Percentiles rank a stretch among this genome's conserved stretches.
Conservation (phyloP, 2,329 filamentous ascomycete species). For the Fusarium sp. region DNA sequence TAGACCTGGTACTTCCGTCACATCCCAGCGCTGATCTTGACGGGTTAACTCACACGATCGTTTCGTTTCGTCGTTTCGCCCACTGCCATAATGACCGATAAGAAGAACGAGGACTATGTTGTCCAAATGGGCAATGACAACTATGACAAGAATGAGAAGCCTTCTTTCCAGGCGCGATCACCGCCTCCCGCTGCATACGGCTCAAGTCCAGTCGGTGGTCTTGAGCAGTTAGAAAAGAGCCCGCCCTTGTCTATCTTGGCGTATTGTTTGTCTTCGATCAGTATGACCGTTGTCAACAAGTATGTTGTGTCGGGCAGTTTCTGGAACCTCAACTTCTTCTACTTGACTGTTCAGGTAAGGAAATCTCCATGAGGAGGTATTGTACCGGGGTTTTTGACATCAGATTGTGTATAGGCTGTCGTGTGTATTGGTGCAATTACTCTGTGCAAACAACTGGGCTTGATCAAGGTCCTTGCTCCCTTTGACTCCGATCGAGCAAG, state of each 20-base stretch:
- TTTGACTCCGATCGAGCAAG: slow-evolving; percentile 91
- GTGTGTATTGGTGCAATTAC: slow-evolving; percentile 90
- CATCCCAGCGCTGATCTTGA: slow-evolving; percentile 26
- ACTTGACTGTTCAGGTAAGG: slow-evolving; percentile 89
- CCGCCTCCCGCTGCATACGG: slow-evolving; percentile 30
- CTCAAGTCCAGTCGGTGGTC: slow-evolving; percentile 9
- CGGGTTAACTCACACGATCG: slow-evolving; percentile 4
- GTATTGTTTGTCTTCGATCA: slow-evolving; percentile 95
- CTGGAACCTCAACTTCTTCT: slow-evolving; percentile 98
- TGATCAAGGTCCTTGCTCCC: slow-evolving; percentile 83
- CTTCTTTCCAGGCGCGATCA: slow-evolving; percentile 56
- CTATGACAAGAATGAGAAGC: slow-evolving; percentile 60
- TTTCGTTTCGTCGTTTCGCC: slow-evolving; percentile 41
- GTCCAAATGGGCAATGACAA: slow-evolving; percentile 74
- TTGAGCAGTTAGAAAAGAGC: slow-evolving; percentile 72
- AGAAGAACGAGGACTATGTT: slow-evolving; percentile 85
- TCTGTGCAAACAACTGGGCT: slow-evolving; percentile 78
- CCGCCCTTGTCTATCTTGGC: slow-evolving; percentile 83
- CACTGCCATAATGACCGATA: slow-evolving; percentile 75
- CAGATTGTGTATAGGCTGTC: slow-evolving; percentile 69
- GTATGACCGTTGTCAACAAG: slow-evolving; percentile 99
- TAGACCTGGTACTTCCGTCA: slow-evolving; percentile 16
- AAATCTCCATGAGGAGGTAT: neutral
- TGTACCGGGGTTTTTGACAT: slow-evolving; percentile 7
- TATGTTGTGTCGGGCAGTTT: slow-evolving; percentile 90